Evolutionary conservation across 192 early-diverging fungal species (phyloP).

Genomic region (Phycomyces blakesleeanus): DNA sequence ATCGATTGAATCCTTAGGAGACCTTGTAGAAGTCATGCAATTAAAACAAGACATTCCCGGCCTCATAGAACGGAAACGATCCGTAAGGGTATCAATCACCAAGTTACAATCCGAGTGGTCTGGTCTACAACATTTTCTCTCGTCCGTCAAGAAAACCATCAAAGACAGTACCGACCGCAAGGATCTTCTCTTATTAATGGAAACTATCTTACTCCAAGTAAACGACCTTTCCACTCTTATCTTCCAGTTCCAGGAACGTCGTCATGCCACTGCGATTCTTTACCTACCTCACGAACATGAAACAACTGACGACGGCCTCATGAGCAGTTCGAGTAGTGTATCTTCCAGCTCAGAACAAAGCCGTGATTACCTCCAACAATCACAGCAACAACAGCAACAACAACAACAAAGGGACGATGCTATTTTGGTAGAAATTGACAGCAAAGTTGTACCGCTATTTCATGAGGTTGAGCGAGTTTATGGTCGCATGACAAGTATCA

Average conservation of each 20-base stretch:
- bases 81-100: slow-evolving; percentile 31
- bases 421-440: slow-evolving; percentile 45
- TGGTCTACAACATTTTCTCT: slow-evolving; percentile 51
- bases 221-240: slow-evolving; percentile 40
- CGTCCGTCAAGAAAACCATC: slow-evolving; percentile 48
- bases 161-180: slow-evolving; percentile 35
- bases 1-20: slow-evolving; percentile 41
- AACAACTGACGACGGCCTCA: neutral
- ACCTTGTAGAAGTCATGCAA: slow-evolving; percentile 33
- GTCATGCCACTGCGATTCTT: slow-evolving; percentile 20
- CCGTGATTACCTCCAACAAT: neutral
- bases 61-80: slow-evolving; percentile 14
- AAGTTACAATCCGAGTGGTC: slow-evolving; percentile 53
- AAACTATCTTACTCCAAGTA: slow-evolving; percentile 39
- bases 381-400: slow-evolving; percentile 3
- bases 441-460: slow-evolving; percentile 48
- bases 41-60: slow-evolving; percentile 17
- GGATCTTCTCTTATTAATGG: slow-evolving; percentile 34
- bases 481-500: slow-evolving; percentile 26
- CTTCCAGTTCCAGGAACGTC: slow-evolving; percentile 42
- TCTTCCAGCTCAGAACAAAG: neutral
- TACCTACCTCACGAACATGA: neutral
- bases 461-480: slow-evolving; percentile 45
- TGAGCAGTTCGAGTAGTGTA: neutral
- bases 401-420: slow-evolving; percentile 30